Percentiles rank a stretch among this genome's conserved stretches.
phyloP scores from a whole-genome alignment of 441 rosid genomes.

The Mallotus japonicus region DNA sequence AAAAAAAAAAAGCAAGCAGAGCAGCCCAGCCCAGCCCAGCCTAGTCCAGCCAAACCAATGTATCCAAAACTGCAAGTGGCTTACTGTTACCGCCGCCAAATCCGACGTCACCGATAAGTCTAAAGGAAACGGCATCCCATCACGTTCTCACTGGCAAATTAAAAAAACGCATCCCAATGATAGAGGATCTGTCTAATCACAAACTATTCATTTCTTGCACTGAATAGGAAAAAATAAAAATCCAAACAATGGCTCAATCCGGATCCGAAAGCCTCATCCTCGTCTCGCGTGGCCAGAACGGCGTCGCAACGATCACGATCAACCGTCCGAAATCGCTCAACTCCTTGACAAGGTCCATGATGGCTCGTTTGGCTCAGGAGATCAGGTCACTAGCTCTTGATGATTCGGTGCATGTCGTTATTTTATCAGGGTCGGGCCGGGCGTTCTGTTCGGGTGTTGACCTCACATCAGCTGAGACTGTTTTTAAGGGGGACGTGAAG shows the following conservation, averaged over 20 bases:
- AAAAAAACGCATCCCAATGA: too few relatives aligned
- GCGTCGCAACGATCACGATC: constrained; percentile 65
- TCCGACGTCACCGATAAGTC: too few relatives aligned
- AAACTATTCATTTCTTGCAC: too few relatives aligned
- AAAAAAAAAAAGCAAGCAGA: too few relatives aligned
- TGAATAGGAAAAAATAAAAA: too few relatives aligned
- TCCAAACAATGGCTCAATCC: constrained; percentile 34
- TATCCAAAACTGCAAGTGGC: too few relatives aligned
- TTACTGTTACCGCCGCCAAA: too few relatives aligned
- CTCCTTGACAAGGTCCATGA: constrained; percentile 70
- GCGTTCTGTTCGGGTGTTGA: constrained; percentile 90
- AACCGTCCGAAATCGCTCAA: constrained; percentile 86
- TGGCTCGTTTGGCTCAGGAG: constrained; percentile 57
- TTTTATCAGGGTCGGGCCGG: constrained; percentile 69
- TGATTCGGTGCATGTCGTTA: constrained; percentile 52
- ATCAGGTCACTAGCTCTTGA: constrained; percentile 56
- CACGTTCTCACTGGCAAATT: too few relatives aligned
- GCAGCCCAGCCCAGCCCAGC: too few relatives aligned
- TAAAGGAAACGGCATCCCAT: too few relatives aligned
- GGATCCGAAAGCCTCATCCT: constrained; percentile 42
- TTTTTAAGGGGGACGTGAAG: constrained; percentile 85
- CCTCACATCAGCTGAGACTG: constrained; percentile 71
- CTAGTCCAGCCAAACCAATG: too few relatives aligned
- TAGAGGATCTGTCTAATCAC: too few relatives aligned
- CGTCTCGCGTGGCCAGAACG: constrained; percentile 49